Base-by-base conservation (phyloP, 495 filamentous ascomycete species). In the Xylaria grammica region DNA sequence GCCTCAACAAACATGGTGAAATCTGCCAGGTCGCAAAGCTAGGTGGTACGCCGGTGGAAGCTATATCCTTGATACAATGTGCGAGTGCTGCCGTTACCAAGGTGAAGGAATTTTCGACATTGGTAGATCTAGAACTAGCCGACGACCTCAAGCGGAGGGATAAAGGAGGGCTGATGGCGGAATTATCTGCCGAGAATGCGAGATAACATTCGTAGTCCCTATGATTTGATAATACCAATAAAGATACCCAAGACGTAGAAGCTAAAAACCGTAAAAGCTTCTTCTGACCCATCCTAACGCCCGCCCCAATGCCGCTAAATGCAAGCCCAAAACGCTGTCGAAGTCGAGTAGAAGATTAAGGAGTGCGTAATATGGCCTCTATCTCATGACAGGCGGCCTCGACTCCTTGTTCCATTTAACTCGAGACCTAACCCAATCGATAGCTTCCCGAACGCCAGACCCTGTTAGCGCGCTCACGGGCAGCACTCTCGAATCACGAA, bases 401-500 rank as follows among this genome's bases (percentile, higher is more conserved):
- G 85, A 86, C 79, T 98, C 95, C 78, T 91, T 93, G 77, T 97
- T 97, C 95, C 95, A 99, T 79, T 89, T 93, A 0, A 97, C 93
- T 56, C 95, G 81, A 63, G 84, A 91, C 73, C 91, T 88, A 42
- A 99, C 82, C 95, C 95, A 99, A 67, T 99, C 96, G 24, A 99
- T 91, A 0, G 95, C 95, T 75, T 97, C 95, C 74, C 86, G 86
- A 13, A 99, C 95, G 2, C 95, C 95, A 0, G 90, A 92, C 24
- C 96, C 95, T 55, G 91, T 90, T 70, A 99, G 79, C 36, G 95
- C 95, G 78, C 90, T 94, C 49, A 97, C 88, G 19, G 96, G 94
- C 77, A 99, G 74, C 38, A 98, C 95, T 55, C 95, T 84, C 74
- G 89, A 93, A 77, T 99, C 95, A 61, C 93, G 84, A 42, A 97